Base-by-base conservation (phyloP, 345 rosid species). In the Brassica cretica region DNA sequence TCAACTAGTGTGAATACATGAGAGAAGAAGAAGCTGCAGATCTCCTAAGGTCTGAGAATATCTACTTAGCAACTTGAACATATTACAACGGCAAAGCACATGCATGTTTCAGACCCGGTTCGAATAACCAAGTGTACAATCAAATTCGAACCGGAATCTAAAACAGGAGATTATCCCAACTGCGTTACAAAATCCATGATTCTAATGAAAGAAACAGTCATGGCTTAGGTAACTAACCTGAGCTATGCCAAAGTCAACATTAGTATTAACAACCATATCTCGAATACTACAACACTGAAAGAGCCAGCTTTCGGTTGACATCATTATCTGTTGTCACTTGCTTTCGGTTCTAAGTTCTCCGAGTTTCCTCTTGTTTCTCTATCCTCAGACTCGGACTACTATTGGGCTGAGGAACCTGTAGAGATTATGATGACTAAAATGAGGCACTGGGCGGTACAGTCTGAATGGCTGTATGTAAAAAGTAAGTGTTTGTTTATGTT, bases 371-470 rank as follows among this genome's bases (percentile, higher is more conserved):
- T n/a, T 24, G 84, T 68, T 79, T 77, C 80, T 88, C 88, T 10
- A 83, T 67, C 68, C 76, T 64, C 74, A 76, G 56, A 19, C 85
- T 77, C 37, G 85, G 86, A 76, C 86, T 83, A 41, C 70, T 68
- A 44, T 65, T 72, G 49, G 91, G 87, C 53, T 84, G 85, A 58
- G 79, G 87, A 70, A 87, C 71, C 95, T 89, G 89, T 79, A n/a
- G 51, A 76, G 75, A 74, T 7, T 15, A 39, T 5, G 24, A 61
- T 46, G 73, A 21, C 27, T 30, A 35, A 74, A 68, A 19, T 74
- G 62, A 74, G 39, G 53, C 30, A 18, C 71, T 18, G 25, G 66
- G 30, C 10, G 6, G 58, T 60, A 55, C 25, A 60, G 51, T 33
- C 8, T 63, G 15, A 78, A 44, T 39, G 71, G 60, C 33, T 35